Conservation (phyloP, 2,329 filamentous ascomycete genomes). For the Neospermospora avenae region DNA sequence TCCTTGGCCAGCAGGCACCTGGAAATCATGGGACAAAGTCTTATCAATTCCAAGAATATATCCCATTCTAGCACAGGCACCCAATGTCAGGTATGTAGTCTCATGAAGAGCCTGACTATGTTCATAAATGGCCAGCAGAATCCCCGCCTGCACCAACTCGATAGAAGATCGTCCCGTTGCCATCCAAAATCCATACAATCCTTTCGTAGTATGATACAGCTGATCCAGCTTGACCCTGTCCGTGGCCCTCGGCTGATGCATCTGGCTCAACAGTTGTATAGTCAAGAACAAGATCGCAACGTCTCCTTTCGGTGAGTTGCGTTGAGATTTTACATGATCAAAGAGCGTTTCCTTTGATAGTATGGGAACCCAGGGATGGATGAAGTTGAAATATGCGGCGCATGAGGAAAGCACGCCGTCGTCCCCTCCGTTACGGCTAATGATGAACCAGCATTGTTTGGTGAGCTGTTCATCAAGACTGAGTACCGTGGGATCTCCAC, state of each 20-base stretch:
- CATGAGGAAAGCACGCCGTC: constrained; percentile 2
- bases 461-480: constrained; percentile 9
- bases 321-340: background rate
- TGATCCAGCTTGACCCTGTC: background rate
- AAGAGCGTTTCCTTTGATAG: background rate
- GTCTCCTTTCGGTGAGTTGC: background rate
- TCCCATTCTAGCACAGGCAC: constrained; percentile 19
- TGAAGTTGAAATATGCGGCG: background rate
- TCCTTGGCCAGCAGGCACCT: background rate
- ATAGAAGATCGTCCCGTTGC: constrained; percentile 9
- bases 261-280: background rate
- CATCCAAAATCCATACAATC: constrained; percentile 9
- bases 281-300: background rate
- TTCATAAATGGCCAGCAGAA: constrained; percentile 20
- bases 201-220: constrained; percentile 19
- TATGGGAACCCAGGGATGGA: background rate
- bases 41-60: constrained; percentile 17
- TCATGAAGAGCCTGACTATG: constrained; percentile 19
- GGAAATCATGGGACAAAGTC: background rate
- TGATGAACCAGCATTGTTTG: constrained; percentile 3
- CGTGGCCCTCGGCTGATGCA: background rate
- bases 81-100: constrained; percentile 18
- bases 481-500: background rate
- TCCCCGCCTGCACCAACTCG: constrained; percentile 18
- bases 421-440: background rate